These are phyloP conservation scores for Calycina herbarum DNA, from an alignment of 2,329 filamentous ascomycete species.

Conservation along the genomic window DNA sequence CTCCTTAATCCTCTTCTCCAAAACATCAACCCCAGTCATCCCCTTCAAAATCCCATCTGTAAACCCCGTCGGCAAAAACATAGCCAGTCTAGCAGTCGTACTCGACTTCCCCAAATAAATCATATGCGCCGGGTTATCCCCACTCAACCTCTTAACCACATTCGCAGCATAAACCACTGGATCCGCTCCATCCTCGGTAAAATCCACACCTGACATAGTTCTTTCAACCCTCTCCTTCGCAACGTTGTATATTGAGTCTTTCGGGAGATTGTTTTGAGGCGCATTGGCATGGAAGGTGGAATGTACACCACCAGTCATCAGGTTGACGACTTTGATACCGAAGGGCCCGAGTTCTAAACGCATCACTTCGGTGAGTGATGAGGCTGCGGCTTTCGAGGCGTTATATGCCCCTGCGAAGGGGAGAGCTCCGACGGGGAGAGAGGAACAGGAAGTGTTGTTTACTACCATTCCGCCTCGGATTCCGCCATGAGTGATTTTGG, in stretches of 20 bases:
- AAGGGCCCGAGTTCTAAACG: slow-evolving; percentile 26
- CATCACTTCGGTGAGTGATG: slow-evolving; percentile 23
- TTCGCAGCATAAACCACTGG: slow-evolving; percentile 21
- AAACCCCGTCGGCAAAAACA: slow-evolving; percentile 21
- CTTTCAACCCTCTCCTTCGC: slow-evolving; percentile 20
- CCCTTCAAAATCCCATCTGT: slow-evolving; percentile 16
- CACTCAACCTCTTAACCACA: slow-evolving; percentile 20
- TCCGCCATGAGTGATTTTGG: neutral
- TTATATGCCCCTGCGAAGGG: slow-evolving; percentile 26
- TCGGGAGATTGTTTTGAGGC: slow-evolving; percentile 9
- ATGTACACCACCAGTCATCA: slow-evolving; percentile 22
- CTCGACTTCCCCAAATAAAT: slow-evolving; percentile 22
- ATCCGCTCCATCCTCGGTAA: slow-evolving; percentile 14
- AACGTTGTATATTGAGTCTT: slow-evolving; percentile 20
- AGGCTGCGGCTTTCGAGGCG: slow-evolving; percentile 26
- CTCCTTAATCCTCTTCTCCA: neutral
- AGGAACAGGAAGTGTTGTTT: slow-evolving; percentile 42
- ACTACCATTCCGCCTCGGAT: slow-evolving; percentile 41
- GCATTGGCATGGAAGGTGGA: neutral
- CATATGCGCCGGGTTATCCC: slow-evolving; percentile 15
- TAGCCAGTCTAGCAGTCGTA: slow-evolving; percentile 14
- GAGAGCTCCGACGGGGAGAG: slow-evolving; percentile 23
- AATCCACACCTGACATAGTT: slow-evolving; percentile 11
- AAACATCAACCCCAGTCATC: slow-evolving; percentile 15
- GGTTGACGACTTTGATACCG: slow-evolving; percentile 26